A percentile compares a stretch with the other conserved stretches of the same genome.
Evolutionary conservation across 805 yeast species (phyloP).

Genomic region (Cyberlindnera mrakii): DNA sequence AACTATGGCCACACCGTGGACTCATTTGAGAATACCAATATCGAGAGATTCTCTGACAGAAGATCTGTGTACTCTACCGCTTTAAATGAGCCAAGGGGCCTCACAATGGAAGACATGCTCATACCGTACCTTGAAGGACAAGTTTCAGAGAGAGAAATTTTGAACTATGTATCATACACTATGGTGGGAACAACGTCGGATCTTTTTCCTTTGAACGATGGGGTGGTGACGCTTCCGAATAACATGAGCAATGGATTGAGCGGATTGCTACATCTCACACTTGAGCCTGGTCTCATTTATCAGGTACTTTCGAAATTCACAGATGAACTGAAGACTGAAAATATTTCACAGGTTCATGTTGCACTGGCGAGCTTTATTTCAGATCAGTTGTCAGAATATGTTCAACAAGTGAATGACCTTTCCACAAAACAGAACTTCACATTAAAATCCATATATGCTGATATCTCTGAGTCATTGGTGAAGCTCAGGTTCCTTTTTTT

Average conservation of each 20-base stretch:
- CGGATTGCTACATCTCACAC: slow-evolving; percentile 45
- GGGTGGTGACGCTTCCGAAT: slow-evolving; percentile 38
- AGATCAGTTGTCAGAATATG: slow-evolving; percentile 36
- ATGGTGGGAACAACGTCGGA: slow-evolving; percentile 59
- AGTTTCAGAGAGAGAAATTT: slow-evolving; percentile 34
- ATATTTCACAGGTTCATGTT: slow-evolving; percentile 48
- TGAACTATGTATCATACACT: slow-evolving; percentile 45
- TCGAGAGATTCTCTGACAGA: slow-evolving; percentile 32
- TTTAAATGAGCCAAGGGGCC: slow-evolving; percentile 4
- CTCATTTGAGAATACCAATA: slow-evolving; percentile 30
- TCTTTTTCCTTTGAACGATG: slow-evolving; percentile 39
- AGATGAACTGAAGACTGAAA: slow-evolving; percentile 22
- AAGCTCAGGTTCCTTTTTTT: slow-evolving; percentile 51
- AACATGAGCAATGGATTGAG: slow-evolving; percentile 50
- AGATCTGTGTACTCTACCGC: slow-evolving; percentile 29
- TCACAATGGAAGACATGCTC: slow-evolving; percentile 25
- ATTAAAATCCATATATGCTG: slow-evolving; percentile 25
- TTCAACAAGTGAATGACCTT: slow-evolving; percentile 36
- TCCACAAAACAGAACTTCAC: slow-evolving; percentile 32
- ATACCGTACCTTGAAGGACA: slow-evolving; percentile 30
- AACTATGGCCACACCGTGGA: slow-evolving; percentile 25
- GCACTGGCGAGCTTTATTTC: slow-evolving; percentile 50
- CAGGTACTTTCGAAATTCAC: slow-evolving; percentile 34
- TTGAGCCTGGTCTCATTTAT: slow-evolving; percentile 72
- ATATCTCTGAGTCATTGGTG: slow-evolving; percentile 45